Evolutionary conservation across 163 green algal genomes (phyloP), one percentile per base, ranked within the genome.

Genomic region (Scenedesmus sp.): DNA sequence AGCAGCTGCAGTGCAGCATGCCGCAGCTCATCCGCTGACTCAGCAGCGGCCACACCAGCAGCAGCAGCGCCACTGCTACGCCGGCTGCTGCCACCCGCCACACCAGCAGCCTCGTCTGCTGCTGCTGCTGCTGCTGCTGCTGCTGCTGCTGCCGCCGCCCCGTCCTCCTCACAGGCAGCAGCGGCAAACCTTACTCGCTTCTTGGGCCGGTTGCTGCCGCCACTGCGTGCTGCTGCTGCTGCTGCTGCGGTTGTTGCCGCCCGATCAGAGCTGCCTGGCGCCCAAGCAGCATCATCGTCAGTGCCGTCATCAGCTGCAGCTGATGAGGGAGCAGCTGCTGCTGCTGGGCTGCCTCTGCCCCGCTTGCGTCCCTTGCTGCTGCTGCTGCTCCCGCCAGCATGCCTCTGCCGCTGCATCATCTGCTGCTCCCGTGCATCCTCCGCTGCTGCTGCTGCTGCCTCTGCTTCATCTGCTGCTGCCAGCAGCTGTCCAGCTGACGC

Each of bases 401-500:
- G 5, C 3, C 40, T 24, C 44, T 51, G 81, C 80, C 56, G 72
- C 56, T 61, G 59, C 12, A 16, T 15, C 70, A 51, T 68, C 68
- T 46, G 18, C 49, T 53, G 33, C 89, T 44, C 33, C 78, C 30
- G 42, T 68, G 13, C 5, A n/a, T 89, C 65, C 40, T 80, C 15
- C 85, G 51, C 61, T 42, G 22, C 26, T 35, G 68, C 88, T 1
- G 49, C 88, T 20, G 73, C 49, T 24, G 42, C 44, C 44, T 79
- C 80, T 15, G 79, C 90, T 42, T 92, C 87, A 18, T 85, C 80
- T 53, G 87, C 87, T 49, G 51, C 42, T 33, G 51, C 49, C 13
- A 82, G 30, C 3, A 97, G 87, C 44, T 89, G 86, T 56, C 72
- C 44, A 15, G 95, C 95, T 12, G 96, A 91, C 22, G 94, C 95